Conservation (phyloP, 2,329 filamentous ascomycete genomes). For the Calycina herbarum region DNA sequence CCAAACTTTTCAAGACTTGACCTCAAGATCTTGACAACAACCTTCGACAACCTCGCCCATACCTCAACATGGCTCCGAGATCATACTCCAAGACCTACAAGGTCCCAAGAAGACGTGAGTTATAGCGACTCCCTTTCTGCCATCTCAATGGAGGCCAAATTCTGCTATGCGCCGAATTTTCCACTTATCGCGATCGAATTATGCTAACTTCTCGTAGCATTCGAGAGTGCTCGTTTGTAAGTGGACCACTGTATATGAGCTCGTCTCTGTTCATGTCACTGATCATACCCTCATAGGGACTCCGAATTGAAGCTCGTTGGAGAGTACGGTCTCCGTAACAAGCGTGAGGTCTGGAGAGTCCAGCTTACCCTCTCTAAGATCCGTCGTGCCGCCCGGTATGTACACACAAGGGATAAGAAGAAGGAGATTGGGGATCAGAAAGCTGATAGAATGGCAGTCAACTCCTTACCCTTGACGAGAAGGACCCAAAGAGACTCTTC, state of each 20-base stretch:
- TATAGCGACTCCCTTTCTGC: not conserved
- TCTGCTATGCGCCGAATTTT: not conserved
- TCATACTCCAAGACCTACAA: conserved; percentile 99
- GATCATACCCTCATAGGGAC: conserved; percentile 73
- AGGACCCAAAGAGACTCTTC: conserved; percentile 99
- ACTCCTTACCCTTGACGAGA: conserved; percentile 99
- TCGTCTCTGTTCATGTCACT: conserved; percentile 97
- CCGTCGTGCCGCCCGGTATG: conserved; percentile 99
- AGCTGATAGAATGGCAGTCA: conserved; percentile 62
- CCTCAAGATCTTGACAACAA: conserved; percentile 16
- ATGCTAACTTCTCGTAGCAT: conserved; percentile 57
- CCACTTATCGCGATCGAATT: not conserved
- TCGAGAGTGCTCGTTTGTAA: conserved; percentile 99
- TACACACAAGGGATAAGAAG: not conserved
- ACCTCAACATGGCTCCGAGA: conserved; percentile 50
- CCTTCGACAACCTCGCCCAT: conserved; percentile 16
- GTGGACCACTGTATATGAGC: conserved; percentile 99
- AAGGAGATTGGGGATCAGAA: not conserved
- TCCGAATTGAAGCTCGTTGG: conserved; percentile 99
- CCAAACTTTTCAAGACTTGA: not conserved
- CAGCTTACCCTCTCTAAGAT: conserved; percentile 99
- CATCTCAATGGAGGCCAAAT: not conserved
- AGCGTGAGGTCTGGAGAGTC: conserved; percentile 99
- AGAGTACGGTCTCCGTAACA: conserved; percentile 99
- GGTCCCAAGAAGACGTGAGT: conserved; percentile 79